A percentile compares a stretch with the other conserved stretches of the same genome.
phyloP scores from a whole-genome alignment of 768 basidiomycete genomes.

The Polyporus arcularius region DNA sequence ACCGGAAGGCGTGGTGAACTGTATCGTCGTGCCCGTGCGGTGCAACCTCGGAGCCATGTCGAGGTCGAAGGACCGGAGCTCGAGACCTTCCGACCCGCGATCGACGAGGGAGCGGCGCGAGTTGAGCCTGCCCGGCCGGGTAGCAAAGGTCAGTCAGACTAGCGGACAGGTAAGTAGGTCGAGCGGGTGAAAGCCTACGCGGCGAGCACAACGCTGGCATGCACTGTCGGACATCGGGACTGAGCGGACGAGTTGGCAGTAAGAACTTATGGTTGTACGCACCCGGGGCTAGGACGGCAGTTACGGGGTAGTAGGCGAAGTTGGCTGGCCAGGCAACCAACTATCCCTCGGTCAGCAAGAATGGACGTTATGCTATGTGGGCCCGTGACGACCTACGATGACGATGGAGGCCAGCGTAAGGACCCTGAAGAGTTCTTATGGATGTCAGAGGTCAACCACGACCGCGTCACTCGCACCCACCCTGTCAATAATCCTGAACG shows the following conservation, averaged over 20 bases:
- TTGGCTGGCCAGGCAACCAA: background rate
- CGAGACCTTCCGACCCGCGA: background rate
- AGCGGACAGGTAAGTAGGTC: background rate
- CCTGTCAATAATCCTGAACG: too few species aligned
- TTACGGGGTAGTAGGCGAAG: too few species aligned
- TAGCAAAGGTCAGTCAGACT: background rate
- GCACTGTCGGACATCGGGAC: too few species aligned
- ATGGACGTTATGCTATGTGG: background rate
- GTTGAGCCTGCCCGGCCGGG: background rate
- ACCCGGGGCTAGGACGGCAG: too few species aligned
- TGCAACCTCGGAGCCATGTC: background rate
- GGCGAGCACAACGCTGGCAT: background rate
- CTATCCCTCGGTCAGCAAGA: background rate
- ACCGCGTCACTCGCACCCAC: too few species aligned
- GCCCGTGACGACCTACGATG: background rate
- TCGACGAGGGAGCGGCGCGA: background rate
- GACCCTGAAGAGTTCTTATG: background rate
- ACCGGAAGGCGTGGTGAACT: background rate
- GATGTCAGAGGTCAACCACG: too few species aligned
- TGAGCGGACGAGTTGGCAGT: too few species aligned
- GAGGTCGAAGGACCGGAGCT: background rate
- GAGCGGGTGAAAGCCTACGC: background rate
- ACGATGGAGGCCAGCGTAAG: background rate
- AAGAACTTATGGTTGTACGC: too few species aligned
- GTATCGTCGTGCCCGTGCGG: background rate